A percentile compares a stretch with the other conserved stretches of the same genome.
These are phyloP conservation scores for Boletus smithii DNA, from an alignment of 1,284 basidiomycete species.

Conservation along the genomic window DNA sequence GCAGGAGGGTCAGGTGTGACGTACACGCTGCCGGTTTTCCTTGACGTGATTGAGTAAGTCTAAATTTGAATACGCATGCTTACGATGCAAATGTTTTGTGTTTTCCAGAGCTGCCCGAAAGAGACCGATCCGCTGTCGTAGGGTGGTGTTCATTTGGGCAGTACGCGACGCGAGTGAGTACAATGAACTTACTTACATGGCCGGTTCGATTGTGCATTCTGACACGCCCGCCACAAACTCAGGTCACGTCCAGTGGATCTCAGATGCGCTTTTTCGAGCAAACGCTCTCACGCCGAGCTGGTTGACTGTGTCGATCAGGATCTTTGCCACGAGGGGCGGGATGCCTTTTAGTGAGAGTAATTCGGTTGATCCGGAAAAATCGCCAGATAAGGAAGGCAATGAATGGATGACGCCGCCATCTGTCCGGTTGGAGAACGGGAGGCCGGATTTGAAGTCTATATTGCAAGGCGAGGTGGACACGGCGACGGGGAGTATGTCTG, in stretches of 20 bases:
- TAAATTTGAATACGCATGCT: background rate
- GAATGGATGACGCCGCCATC: constrained; percentile 12
- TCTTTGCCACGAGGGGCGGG: constrained; percentile 32
- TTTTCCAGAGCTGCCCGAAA: constrained; percentile 28
- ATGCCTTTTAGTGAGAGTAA: constrained; percentile 6
- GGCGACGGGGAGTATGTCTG: constrained; percentile 27
- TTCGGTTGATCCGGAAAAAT: constrained; percentile 10
- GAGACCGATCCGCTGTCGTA: constrained; percentile 23
- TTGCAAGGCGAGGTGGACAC: constrained; percentile 22
- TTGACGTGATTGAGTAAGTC: constrained; percentile 38
- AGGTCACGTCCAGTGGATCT: constrained; percentile 37
- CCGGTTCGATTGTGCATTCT: background rate
- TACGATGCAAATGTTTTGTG: background rate
- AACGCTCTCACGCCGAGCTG: constrained; percentile 22
- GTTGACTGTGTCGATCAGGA: constrained; percentile 33
- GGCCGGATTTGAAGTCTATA: constrained; percentile 22
- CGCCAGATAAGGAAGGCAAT: constrained; percentile 11
- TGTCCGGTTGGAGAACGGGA: constrained; percentile 18
- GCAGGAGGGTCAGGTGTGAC: constrained; percentile 44
- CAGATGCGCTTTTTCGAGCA: constrained; percentile 28
- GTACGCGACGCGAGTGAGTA: constrained; percentile 37
- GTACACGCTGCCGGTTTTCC: constrained; percentile 39
- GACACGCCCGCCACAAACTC: background rate
- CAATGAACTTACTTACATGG: too few species aligned
- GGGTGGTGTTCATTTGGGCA: constrained; percentile 39